Evolutionary conservation across 805 yeast species (phyloP).

Genomic region (Candida morakotiae): DNA sequence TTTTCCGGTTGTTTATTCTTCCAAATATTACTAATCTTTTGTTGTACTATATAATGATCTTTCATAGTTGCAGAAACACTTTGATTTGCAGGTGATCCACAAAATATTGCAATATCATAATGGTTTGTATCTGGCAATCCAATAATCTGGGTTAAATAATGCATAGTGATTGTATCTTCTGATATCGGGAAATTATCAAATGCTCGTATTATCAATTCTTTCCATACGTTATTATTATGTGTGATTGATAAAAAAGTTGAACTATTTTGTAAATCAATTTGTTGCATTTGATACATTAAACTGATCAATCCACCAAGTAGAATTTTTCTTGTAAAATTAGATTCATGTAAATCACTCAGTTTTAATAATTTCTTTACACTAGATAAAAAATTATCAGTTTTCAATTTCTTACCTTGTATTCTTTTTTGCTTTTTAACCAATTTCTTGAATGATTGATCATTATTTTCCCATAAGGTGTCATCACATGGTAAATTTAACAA

Average conservation of each 20-base stretch:
- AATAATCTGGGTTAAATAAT: slow-evolving; percentile 66
- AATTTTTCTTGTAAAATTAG: slow-evolving; percentile 62
- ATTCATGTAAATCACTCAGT: slow-evolving; percentile 10
- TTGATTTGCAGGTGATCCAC: slow-evolving; percentile 82
- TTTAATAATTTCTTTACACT: slow-evolving; percentile 57
- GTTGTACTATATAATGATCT: slow-evolving; percentile 30
- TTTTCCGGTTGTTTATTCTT: slow-evolving; percentile 11
- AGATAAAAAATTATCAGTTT: slow-evolving; percentile 41
- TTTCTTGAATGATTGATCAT: slow-evolving; percentile 36
- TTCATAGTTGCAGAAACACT: slow-evolving; percentile 35
- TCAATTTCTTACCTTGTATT: slow-evolving; percentile 12
- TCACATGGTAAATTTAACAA: slow-evolving; percentile 39
- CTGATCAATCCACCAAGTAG: slow-evolving; percentile 24
- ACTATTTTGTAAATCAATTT: slow-evolving; percentile 40
- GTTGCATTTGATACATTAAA: slow-evolving; percentile 27
- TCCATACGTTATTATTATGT: slow-evolving; percentile 53
- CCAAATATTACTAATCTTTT: slow-evolving; percentile 34
- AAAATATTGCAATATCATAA: slow-evolving; percentile 71
- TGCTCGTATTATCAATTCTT: slow-evolving; percentile 64
- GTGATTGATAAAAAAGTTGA: slow-evolving; percentile 24
- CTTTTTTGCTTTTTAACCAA: slow-evolving; percentile 34
- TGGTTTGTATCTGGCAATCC: slow-evolving; percentile 61
- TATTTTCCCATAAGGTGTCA: slow-evolving; percentile 38
- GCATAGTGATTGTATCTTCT: slow-evolving; percentile 1
- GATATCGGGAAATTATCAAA: slow-evolving; percentile 43